Percentiles rank a stretch among this genome's conserved stretches.
These are phyloP conservation scores for Spinellus fusiger DNA, from an alignment of 192 early-diverging fungal genomes.

Conservation along the genomic window DNA sequence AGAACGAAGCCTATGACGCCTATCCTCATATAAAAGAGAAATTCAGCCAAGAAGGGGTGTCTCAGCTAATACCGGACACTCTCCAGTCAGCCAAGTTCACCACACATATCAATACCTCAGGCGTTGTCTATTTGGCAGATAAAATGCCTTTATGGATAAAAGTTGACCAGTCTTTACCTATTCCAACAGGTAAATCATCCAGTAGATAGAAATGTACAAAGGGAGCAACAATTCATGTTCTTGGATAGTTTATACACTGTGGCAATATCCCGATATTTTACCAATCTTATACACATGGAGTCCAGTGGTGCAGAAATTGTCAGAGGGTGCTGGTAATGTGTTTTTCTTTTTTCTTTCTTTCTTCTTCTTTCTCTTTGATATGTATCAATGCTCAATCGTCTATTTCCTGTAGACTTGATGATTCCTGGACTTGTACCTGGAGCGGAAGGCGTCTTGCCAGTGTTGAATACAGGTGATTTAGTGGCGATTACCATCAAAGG, in stretches of 20 bases:
- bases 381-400: not conserved
- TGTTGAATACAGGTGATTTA: constrained; percentile 43
- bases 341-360: not conserved
- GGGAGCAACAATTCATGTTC: not conserved
- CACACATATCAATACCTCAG: constrained; percentile 56
- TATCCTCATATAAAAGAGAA: constrained; percentile 44
- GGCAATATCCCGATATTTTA: constrained; percentile 62
- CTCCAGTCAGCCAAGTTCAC: constrained; percentile 62
- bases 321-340: constrained; percentile 59
- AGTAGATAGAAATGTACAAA: not conserved
- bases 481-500: constrained; percentile 52
- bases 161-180: constrained; percentile 42
- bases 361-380: no score
- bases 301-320: constrained; percentile 63
- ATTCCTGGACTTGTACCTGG: constrained; percentile 62
- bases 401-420: constrained; percentile 71
- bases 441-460: constrained; percentile 35
- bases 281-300: constrained; percentile 63
- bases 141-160: constrained; percentile 65
- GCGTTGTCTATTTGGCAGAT: constrained; percentile 56
- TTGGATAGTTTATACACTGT: constrained; percentile 65
- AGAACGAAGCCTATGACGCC: constrained; percentile 49
- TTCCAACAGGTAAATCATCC: constrained; percentile 51
- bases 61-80: constrained; percentile 44
- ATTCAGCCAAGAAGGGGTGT: constrained; percentile 25